Evolutionary conservation across 495 filamentous ascomycete genomes (phyloP), one percentile per base, ranked within the genome.

Genomic region (Wilcoxina mikolae): DNA sequence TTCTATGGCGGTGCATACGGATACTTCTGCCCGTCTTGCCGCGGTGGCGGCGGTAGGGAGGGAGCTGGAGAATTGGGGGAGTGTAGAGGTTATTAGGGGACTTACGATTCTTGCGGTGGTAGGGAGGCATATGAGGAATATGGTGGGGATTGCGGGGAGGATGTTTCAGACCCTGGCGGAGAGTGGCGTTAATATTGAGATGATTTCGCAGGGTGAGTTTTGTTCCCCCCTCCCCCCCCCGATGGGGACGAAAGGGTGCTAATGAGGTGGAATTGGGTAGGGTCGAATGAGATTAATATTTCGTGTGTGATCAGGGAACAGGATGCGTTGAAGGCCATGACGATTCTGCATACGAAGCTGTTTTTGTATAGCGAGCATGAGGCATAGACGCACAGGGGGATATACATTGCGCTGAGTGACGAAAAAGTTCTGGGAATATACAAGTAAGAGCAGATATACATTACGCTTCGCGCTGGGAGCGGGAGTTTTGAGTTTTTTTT

Each of bases 261-360:
- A 60, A 70, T 53, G 22, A n/a, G 5, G 15, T 20, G 17, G n/a
- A 7, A 17, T 4, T 27, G 27, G 33, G 33, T 70, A 94, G 90
- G 90, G 54, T 87, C 88, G 41, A 95, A 88, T 63, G 91, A 98
- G 73, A 98, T 98, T 70, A 95, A 95, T 68, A 98, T 98, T 51
- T 91, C 85, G 12, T 96, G 91, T 68, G 91, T 98, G 5, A 93
- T 98, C 60, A 85, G 91, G 61, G 85, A 85, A 61, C 75, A 83
- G 61, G 85, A 94, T 57, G 88, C 89, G 35, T 83, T 86, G 53
- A 79, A 90, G 53, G 91, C 91, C 12, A 80, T 96, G 72, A 95
- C 90, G 63, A 83, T 95, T 60, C 77, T 98, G 49, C 91, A 98
- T 67, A 95, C 90, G 17, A 85, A 81, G 70, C 77, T 98, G 48